Evolutionary conservation across 129 eudicot species (phyloP).

Genomic region (Smallanthus sonchifolius): DNA sequence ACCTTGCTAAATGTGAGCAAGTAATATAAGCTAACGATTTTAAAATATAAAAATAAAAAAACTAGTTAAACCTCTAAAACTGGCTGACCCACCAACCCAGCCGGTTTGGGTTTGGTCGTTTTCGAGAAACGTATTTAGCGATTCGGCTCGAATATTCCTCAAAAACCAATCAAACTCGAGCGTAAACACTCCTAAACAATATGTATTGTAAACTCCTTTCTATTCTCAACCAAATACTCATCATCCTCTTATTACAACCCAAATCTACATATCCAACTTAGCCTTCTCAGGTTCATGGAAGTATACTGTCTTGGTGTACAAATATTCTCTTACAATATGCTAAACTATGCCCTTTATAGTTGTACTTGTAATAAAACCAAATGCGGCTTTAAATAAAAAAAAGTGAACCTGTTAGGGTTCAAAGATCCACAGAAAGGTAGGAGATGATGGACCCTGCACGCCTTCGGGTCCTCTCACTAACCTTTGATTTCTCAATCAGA

Average conservation of each 20-base stretch:
- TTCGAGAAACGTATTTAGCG: too few relatives aligned
- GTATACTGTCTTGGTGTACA: not conserved
- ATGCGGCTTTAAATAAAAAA: not conserved
- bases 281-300: not conserved
- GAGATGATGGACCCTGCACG: conserved; percentile 86
- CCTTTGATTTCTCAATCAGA: conserved; percentile 74
- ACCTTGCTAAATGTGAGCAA: too few relatives aligned
- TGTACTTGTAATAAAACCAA: not conserved
- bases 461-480: conserved; percentile 64
- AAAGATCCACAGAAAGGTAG: conserved; percentile 67
- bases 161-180: too few relatives aligned
- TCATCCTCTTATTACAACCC: not conserved
- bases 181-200: too few relatives aligned
- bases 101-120: too few relatives aligned
- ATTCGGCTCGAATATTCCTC: too few relatives aligned
- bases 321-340: not conserved
- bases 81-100: too few relatives aligned
- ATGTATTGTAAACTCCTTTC: too few relatives aligned
- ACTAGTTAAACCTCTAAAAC: too few relatives aligned
- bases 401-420: conserved; percentile 14
- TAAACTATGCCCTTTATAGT: not conserved
- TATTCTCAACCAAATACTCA: not conserved
- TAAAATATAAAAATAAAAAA: too few relatives aligned
- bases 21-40: too few relatives aligned
- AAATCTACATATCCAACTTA: not conserved